These are phyloP conservation scores for Hypomyces rosellus DNA, from an alignment of 2,329 filamentous ascomycete genomes.

Conservation along the genomic window DNA sequence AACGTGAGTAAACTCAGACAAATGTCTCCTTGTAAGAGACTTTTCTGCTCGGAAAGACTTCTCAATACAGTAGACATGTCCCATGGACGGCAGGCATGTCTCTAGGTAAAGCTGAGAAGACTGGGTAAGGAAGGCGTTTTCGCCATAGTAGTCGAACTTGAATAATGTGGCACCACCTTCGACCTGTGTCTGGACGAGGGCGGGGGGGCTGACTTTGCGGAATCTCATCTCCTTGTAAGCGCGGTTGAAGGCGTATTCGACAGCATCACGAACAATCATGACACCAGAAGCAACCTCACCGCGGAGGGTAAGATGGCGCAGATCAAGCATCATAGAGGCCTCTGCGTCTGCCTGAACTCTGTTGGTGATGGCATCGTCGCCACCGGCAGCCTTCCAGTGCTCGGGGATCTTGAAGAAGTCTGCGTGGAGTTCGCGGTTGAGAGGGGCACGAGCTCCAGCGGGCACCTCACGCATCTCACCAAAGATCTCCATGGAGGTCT, in stretches of 20 bases:
- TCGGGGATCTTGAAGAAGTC: slow-evolving; percentile 79
- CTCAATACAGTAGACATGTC: slow-evolving; percentile 96
- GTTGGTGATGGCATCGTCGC: slow-evolving; percentile 89
- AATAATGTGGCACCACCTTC: slow-evolving; percentile 91
- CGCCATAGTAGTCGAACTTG: slow-evolving; percentile 80
- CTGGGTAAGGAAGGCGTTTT: slow-evolving; percentile 90
- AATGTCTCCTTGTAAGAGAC: slow-evolving; percentile 84
- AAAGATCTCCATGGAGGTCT: slow-evolving; percentile 78
- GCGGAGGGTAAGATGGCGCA: slow-evolving; percentile 78
- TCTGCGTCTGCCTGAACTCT: slow-evolving; percentile 52
- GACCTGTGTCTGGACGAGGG: slow-evolving; percentile 90
- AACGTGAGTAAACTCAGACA: slow-evolving; percentile 95
- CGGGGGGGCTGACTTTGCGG: slow-evolving; percentile 80
- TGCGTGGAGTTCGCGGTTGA: slow-evolving; percentile 81
- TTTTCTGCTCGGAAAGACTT: slow-evolving; percentile 99
- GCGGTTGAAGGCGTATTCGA: slow-evolving; percentile 74
- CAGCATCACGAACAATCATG: slow-evolving; percentile 77
- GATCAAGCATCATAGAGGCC: slow-evolving; percentile 60
- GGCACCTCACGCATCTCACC: slow-evolving; percentile 82
- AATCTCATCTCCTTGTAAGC: slow-evolving; percentile 71
- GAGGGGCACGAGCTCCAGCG: slow-evolving; percentile 68
- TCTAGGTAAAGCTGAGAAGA: slow-evolving; percentile 97
- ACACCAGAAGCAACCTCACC: slow-evolving; percentile 79
- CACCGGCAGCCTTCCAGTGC: slow-evolving; percentile 63
- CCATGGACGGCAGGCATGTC: slow-evolving; percentile 82